These are phyloP conservation scores for Symbiotaphrina buchneri DNA, from an alignment of 495 filamentous ascomycete species.

Conservation along the genomic window DNA sequence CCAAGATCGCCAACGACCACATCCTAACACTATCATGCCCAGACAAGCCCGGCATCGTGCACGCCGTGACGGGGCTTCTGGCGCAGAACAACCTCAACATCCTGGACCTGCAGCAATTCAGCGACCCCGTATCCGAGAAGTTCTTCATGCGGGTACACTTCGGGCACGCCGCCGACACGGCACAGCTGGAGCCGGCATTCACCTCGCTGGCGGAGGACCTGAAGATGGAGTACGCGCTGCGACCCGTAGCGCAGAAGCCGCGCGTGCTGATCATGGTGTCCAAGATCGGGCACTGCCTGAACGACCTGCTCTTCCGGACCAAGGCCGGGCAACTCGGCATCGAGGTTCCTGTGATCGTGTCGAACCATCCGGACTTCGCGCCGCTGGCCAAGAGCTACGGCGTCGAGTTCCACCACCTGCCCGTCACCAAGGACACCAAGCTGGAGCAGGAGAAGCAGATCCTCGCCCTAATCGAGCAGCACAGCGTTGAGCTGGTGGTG, in stretches of 20 bases:
- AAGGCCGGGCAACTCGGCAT: slow-evolving; percentile 38
- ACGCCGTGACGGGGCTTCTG: slow-evolving; percentile 50
- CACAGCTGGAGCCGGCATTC: slow-evolving; percentile 21
- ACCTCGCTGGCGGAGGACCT: slow-evolving; percentile 28
- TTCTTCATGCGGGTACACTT: slow-evolving; percentile 71
- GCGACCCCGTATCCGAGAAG: slow-evolving; percentile 34
- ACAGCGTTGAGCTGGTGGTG: slow-evolving; percentile 49
- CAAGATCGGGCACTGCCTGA: slow-evolving; percentile 61
- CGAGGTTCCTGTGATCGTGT: slow-evolving; percentile 44
- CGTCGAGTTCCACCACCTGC: slow-evolving; percentile 50
- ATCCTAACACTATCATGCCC: slow-evolving; percentile 56
- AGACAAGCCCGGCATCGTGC: slow-evolving; percentile 52
- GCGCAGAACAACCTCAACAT: slow-evolving; percentile 46
- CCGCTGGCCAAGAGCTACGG: slow-evolving; percentile 43
- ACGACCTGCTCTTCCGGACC: slow-evolving; percentile 56
- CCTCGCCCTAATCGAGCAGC: slow-evolving; percentile 34
- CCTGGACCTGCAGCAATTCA: slow-evolving; percentile 52
- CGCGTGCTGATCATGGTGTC: slow-evolving; percentile 61
- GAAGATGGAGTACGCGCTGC: slow-evolving; percentile 37
- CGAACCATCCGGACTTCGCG: slow-evolving; percentile 52
- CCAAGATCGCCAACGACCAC: slow-evolving; percentile 23
- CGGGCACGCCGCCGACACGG: slow-evolving; percentile 21
- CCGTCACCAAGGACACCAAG: slow-evolving; percentile 48
- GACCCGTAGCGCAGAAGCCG: slow-evolving; percentile 34
- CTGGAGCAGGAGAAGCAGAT: slow-evolving; percentile 38